Evolutionary conservation across 169 alveolate species (phyloP), one percentile per base, ranked within the genome.

Genomic region (Eimeria acervulina): DNA sequence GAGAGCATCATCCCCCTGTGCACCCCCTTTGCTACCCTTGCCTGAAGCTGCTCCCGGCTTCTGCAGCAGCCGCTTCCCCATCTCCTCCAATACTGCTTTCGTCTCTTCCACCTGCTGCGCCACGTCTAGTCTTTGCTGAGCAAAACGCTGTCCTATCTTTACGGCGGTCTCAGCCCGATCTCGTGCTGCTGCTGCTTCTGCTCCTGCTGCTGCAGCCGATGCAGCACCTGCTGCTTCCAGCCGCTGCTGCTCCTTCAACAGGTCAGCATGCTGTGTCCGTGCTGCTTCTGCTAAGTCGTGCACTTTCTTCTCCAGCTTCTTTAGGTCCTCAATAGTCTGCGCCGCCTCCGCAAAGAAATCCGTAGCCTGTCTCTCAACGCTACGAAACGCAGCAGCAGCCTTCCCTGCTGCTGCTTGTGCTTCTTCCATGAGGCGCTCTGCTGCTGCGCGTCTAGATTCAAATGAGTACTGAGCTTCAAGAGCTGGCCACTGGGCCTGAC

Each of bases 151-250:
- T 42, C 68, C 63, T 38, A 74, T 17, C 85, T 38, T 74, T 31
- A 28, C 5, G 7, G 89, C 89, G 3, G 89, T 15, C 23, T 5
- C 89, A 0, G 89, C 59, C 3, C 63, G 21, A 21, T 44, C 42
- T 5, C 23, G n/a, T 8, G 68, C 89, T 44, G 59, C 63, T 44
- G 31, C 89, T 26, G 55, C 89, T 28, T 78, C 83, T 72, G 52
- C 83, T 31, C 52, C 89, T 42, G 63, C 89, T 17, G 61, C 61
- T 76, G 87, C 52, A 23, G 90, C 68, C 1, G 90, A n/a, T 6
- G 61, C 70, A 23, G 89, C 55, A 6, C 68, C 68, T 12, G 28
- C 28, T 5, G 36, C 70, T n/a, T 76, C 38, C 21, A 38, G 28
- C 47, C 66, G 17, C n/a, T 51, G 40, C 47, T 44, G 33, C 70